Evolutionary conservation across 139 green algal species (phyloP), one percentile per base, ranked within the genome.

Genomic region (Ostreobium quekettii): DNA sequence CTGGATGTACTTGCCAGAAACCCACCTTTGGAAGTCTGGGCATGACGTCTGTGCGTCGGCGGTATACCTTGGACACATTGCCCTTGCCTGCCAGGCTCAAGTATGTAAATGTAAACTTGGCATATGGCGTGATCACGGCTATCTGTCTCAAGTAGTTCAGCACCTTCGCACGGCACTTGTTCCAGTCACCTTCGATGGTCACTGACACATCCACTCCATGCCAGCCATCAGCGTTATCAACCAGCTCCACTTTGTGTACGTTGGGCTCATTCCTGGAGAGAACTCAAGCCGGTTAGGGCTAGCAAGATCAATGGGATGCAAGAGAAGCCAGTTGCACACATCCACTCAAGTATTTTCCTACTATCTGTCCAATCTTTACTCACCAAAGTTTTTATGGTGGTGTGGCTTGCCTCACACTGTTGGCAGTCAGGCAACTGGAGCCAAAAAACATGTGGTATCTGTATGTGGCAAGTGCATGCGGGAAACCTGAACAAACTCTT

Each of bases 51-150:
- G 92, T 96, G 64, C 92, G 82, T 4, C 90, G 80, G n/a, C 71
- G 81, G 86, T 97, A 98, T 11, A 71, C 70, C 31, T 90, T 58
- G 22, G 72, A 28, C 28, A 97, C 63, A 63, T 70, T 87, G 72
- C 67, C 77, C 71, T 88, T 90, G 63, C 77, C 8, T 63, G 47
- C 57, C 30, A 36, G 7, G 57, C 15, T 8, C 57, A 64, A 70
- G 73, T 81, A 95, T 22, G 60, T 39, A 58, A 97, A 96, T 4
- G 37, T 62, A 70, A 98, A 95, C 77, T 90, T 72, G 0, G 92
- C 84, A 72, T 98, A 98, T 3, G 92, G 92, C 2, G 92, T 98
- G 77, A 98, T 97, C 48, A 98, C 89, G 0, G 92, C 92, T 48
- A 98, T 95, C 78, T 96, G 92, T 32, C 91, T 80, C 73, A 97